Conservation (phyloP, 257 asterid genomes). For the Capsicum rhomboideum region DNA sequence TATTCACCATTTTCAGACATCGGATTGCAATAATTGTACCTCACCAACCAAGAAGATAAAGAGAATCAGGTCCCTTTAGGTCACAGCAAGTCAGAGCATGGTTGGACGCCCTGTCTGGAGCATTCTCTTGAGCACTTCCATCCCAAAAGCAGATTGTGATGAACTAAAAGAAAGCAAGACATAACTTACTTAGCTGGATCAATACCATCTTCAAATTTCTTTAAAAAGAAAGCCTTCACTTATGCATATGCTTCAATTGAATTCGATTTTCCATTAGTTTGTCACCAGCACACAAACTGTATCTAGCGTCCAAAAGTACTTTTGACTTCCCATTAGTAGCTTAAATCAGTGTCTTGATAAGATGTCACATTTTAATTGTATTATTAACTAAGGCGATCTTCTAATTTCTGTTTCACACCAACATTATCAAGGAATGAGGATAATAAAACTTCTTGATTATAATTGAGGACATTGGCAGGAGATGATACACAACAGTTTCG, state of each 20-base stretch:
- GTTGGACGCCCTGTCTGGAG: slow-evolving; percentile 92
- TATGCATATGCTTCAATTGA: neutral
- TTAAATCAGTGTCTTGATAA: neutral
- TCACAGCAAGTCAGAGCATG: slow-evolving; percentile 56
- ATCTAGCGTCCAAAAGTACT: neutral
- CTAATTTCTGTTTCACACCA: neutral
- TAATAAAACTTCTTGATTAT: neutral
- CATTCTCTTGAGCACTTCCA: slow-evolving; percentile 95
- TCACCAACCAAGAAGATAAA: slow-evolving; percentile 8
- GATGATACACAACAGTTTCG: neutral
- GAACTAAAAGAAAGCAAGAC: slow-evolving; percentile 70
- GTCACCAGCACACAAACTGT: neutral
- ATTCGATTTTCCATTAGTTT: neutral
- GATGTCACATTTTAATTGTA: neutral
- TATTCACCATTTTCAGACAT: slow-evolving; percentile 27
- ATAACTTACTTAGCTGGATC: slow-evolving; percentile 52
- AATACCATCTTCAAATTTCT: slow-evolving; percentile 23
- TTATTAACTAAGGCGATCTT: neutral
- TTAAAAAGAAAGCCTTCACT: neutral
- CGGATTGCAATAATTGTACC: slow-evolving; percentile 6
- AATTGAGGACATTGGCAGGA: neutral
- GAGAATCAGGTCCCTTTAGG: slow-evolving; percentile 8
- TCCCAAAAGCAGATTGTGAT: slow-evolving; percentile 96
- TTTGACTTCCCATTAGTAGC: neutral
- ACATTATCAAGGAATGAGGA: neutral